A percentile compares a stretch with the other conserved stretches of the same genome.
Conservation (phyloP, 2,329 filamentous ascomycete species). For the Exserohilum rostratum region DNA sequence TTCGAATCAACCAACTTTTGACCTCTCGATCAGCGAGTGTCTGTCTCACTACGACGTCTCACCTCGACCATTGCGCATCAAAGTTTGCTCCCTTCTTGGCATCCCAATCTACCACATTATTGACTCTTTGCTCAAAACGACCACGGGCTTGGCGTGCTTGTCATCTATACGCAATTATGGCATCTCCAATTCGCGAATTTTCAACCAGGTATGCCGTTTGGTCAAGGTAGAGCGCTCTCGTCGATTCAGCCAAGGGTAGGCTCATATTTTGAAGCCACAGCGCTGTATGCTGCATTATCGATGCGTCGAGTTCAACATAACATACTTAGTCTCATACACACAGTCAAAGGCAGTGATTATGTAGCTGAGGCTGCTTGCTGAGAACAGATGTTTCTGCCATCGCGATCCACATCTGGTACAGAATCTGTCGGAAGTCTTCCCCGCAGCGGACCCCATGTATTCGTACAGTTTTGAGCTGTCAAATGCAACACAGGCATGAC, state of each 20-base stretch:
- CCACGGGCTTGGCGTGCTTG: background rate
- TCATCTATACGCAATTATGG: background rate
- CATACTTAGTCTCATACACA: background rate
- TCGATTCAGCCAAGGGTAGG: background rate
- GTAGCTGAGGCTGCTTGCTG: background rate
- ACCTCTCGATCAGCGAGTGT: background rate
- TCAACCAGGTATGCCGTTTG: background rate
- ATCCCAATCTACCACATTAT: background rate
- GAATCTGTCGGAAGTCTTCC: conserved; percentile 10
- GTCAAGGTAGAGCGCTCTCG: background rate
- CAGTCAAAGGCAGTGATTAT: background rate
- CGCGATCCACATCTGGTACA: conserved; percentile 7
- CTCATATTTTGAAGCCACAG: background rate
- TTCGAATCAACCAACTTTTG: background rate
- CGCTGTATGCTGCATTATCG: background rate
- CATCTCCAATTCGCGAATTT: background rate
- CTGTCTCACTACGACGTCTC: conserved; percentile 5
- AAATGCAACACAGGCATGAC: conserved; percentile 5
- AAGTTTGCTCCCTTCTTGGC: conserved; percentile 20
- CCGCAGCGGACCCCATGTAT: conserved; percentile 1
- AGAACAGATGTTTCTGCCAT: background rate
- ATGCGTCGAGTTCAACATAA: background rate
- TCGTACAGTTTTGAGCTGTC: background rate
- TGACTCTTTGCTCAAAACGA: background rate
- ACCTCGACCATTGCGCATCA: background rate